phyloP scores from a whole-genome alignment of 176 grass and related monocot species.

The Chloris gayana region DNA sequence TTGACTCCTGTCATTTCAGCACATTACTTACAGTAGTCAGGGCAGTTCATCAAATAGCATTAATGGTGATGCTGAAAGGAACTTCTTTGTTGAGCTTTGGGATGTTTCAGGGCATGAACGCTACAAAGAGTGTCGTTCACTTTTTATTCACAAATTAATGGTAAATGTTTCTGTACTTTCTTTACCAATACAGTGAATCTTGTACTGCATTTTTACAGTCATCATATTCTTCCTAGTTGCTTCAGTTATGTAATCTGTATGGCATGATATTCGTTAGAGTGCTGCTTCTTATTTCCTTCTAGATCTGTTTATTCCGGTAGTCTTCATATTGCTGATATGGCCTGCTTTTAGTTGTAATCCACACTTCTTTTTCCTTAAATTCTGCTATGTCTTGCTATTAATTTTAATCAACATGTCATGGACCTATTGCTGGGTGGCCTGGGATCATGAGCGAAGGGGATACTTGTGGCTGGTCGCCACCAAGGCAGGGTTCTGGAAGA shows the following conservation, averaged over 20 bases:
- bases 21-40: conserved; percentile 75
- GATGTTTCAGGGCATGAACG: conserved; percentile 93
- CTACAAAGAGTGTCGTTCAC: conserved; percentile 84
- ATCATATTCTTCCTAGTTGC: neutral
- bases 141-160: conserved; percentile 98
- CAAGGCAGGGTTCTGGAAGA: too few species aligned
- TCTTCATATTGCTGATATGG: conserved; percentile 13
- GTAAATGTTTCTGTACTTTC: too few species aligned
- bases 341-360: neutral
- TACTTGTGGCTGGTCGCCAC: too few species aligned
- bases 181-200: too few species aligned
- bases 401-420: too few species aligned
- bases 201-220: too few species aligned
- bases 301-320: neutral
- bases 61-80: conserved; percentile 74
- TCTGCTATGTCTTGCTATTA: too few species aligned
- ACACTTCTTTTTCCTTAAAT: neutral
- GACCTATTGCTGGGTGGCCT: too few species aligned
- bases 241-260: conserved; percentile 13
- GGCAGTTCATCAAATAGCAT: conserved; percentile 74
- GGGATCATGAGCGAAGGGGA: too few species aligned
- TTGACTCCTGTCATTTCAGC: conserved; percentile 62
- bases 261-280: neutral
- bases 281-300: conserved; percentile 4
- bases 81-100: conserved; percentile 99